A percentile compares a stretch with the other conserved stretches of the same genome.
Evolutionary conservation across 1,284 basidiomycete species (phyloP).

Genomic region (Pseudozyma flocculosa): DNA sequence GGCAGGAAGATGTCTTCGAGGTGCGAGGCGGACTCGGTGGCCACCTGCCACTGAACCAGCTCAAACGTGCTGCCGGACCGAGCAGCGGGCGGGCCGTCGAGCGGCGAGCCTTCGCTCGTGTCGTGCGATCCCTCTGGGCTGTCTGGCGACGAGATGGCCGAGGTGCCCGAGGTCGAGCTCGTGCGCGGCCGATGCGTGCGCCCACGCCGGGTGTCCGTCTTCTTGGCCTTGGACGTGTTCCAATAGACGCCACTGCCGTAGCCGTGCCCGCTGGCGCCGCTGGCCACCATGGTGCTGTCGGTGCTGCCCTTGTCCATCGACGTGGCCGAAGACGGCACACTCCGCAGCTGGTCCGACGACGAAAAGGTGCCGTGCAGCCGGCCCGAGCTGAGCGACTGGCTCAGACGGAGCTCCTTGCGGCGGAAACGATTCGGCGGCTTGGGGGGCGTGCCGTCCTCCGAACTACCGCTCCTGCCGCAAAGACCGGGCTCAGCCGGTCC

Average conservation of each 20-base stretch:
- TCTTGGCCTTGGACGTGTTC: neutral
- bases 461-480: neutral
- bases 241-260: neutral
- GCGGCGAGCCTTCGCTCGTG: neutral
- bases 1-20: slow-evolving; percentile 24
- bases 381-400: neutral
- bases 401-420: neutral
- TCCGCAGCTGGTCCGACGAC: neutral
- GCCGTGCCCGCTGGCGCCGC: neutral
- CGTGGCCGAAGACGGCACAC: neutral
- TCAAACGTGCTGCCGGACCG: slow-evolving; percentile 16
- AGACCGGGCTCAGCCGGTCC: too few species aligned
- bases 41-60: slow-evolving; percentile 22
- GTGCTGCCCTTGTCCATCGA: neutral
- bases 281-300: too few species aligned
- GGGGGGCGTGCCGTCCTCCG: neutral
- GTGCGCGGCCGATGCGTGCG: too few species aligned
- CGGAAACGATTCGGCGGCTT: neutral
- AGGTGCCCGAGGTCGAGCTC: neutral
- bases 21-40: slow-evolving; percentile 5
- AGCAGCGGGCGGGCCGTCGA: slow-evolving; percentile 2
- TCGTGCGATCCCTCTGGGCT: neutral
- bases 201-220: neutral
- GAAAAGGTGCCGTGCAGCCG: neutral
- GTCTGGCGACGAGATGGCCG: neutral